Conservation (phyloP, 768 basidiomycete species). For the Hygrophoropsis aurantiaca region DNA sequence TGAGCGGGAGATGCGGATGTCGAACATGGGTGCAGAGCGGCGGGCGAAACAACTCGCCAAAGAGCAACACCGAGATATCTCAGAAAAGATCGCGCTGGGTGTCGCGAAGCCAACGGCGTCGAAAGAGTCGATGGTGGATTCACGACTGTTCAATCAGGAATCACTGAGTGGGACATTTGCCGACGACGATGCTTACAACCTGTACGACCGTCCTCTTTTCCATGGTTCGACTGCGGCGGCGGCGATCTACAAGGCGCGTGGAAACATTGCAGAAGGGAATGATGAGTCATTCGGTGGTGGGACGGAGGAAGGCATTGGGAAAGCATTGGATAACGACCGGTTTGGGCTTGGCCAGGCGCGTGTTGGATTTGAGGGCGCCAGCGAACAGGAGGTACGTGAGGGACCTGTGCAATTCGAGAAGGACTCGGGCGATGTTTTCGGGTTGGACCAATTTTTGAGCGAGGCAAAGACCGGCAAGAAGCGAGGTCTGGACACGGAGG, state of each 20-base stretch:
- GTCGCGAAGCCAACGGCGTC: constrained; percentile 95
- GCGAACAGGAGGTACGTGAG: constrained; percentile 78
- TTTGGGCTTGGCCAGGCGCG: constrained; percentile 85
- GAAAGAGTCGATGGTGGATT: constrained; percentile 97
- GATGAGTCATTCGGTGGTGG: constrained; percentile 94
- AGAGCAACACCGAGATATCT: constrained; percentile 98
- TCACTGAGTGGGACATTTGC: constrained; percentile 78
- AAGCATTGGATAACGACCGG: constrained; percentile 89
- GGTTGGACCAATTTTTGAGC: constrained; percentile 94
- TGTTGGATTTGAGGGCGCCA: constrained; percentile 90
- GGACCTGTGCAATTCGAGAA: constrained; percentile 99
- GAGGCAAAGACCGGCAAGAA: constrained; percentile 96
- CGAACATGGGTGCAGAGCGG: constrained; percentile 97
- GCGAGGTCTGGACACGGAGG: constrained; percentile 77
- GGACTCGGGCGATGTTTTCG: constrained; percentile 95
- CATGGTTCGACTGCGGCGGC: constrained; percentile 94
- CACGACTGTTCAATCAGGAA: constrained; percentile 96
- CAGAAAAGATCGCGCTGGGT: constrained; percentile 97
- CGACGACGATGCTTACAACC: constrained; percentile 89
- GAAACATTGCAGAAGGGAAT: constrained; percentile 79
- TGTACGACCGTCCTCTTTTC: constrained; percentile 95
- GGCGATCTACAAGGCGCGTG: constrained; percentile 98
- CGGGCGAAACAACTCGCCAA: constrained; percentile 93
- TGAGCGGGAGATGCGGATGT: constrained; percentile 99
- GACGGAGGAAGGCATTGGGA: constrained; percentile 91